Base-by-base conservation (phyloP, 306 rosid species). In the Rosa chinensis region DNA sequence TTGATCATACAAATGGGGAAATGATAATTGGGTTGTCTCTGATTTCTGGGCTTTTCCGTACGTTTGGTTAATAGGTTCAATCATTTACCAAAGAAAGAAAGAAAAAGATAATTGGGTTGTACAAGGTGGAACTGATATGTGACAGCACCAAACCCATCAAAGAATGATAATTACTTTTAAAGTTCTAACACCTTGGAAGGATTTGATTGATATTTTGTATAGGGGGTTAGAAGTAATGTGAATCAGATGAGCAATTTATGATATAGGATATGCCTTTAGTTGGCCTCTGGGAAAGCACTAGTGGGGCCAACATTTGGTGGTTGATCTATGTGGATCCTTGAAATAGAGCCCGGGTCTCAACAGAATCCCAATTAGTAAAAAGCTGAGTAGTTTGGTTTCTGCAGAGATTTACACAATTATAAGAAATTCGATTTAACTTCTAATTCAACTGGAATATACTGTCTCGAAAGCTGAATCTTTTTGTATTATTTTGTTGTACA, bases 341-440 rank as follows among this genome's bases (percentile, higher is more conserved):
- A 68, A 77, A 6, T 52, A 68, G 81, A 53, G 11, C 52, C 37
- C 69, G 28, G 44, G 28, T 66, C 55, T 32, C 40, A 39, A 14
- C 13, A 21, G 49, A 39, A 77, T 11, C 20, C 39, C 55, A 67
- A 2, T 77, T 77, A 66, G 21, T 49, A 11, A 32, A 48, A 48
- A 49, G 66, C 20, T 20, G 62, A 32, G 20, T n/a, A 10, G 37
- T 52, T 63, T 76, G 48, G n/a, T 76, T 63, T 23, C 23, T 45
- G 11, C 47, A 64, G 63, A 48, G 37, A 32, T 32, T 32, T 2
- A 32, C 37, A 32, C 55, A 44, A 40, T 5, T 18, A 18, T 50
- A 71, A 71, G 75, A 16, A 48, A 71, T 47, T 47, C 20, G 16
- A 71, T 71, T 71, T 14, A 14, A 23, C 61, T 47, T 71, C 42